Evolutionary conservation across 2,329 filamentous ascomycete species (phyloP), one percentile per base, ranked within the genome.

Genomic region (Penicillium sp.): DNA sequence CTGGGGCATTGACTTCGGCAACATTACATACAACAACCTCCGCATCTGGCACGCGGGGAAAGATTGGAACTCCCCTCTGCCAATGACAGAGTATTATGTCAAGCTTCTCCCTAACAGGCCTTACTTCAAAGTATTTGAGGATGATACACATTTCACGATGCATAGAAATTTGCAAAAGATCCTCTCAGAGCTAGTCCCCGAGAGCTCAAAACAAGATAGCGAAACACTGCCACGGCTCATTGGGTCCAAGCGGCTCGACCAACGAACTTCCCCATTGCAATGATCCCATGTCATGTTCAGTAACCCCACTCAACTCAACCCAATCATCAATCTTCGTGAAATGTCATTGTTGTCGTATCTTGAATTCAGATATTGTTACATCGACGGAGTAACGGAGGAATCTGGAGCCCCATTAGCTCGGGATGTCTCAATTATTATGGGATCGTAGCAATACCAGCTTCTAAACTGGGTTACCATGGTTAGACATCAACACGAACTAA

Each of bases 11-110:
- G 38, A 56, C 1, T 64, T 70, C 26, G 60, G 67, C 38, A 59
- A 69, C 26, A 59, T 67, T 2, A 49, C 45, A 7, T 69, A 63
- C 35, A 50, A 63, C 36, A 57, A 60, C 18, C 52, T 70, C 11
- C 52, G 54, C 16, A 63, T 71, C n/a, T 70, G 66, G 64, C 65
- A 69, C 56, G 68, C 56, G 47, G 67, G 41, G 26, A 68, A 52
- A 44, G 68, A 59, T 54, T 65, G 18, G 30, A 75, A 61, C 57
- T 65, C 54, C 3, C 71, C 36, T 29, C 56, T 73, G 3, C 53
- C 60, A n/a, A 63, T 75, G 27, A 64, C 74, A 4, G 64, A 71
- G n/a, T 74, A 71, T 16, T 47, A 67, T 76, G 64, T 70, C 71
- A 0, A 72, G 26, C 60, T 61, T 11, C 44, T 78, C 29, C 72